These are phyloP conservation scores for Leishmania turanica DNA, from an alignment of 208 protist genomes.

Conservation along the genomic window DNA sequence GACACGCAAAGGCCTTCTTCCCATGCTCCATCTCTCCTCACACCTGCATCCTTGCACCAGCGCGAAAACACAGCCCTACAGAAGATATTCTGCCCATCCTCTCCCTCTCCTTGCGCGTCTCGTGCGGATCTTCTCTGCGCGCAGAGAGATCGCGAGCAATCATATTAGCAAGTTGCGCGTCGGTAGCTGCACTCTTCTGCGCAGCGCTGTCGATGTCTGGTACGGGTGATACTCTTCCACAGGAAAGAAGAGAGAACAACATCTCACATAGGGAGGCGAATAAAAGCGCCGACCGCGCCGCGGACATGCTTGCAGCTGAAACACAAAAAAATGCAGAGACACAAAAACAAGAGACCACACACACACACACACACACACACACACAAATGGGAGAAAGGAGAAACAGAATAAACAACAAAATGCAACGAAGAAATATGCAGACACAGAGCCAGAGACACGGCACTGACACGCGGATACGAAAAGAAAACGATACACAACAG, in stretches of 20 bases:
- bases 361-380: too few species aligned
- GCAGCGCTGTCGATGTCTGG: background rate
- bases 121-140: background rate
- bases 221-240: background rate
- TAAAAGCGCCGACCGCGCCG: too few species aligned
- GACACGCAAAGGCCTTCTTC: background rate
- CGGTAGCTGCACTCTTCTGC: background rate
- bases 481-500: too few species aligned
- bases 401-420: background rate
- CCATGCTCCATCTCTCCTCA: background rate
- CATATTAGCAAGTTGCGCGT: background rate
- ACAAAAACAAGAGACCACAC: too few species aligned
- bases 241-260: background rate
- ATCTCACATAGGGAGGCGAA: background rate
- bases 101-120: background rate
- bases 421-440: background rate
- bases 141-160: background rate
- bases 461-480: too few species aligned
- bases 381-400: background rate
- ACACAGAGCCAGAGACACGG: too few species aligned
- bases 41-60: background rate
- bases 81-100: background rate
- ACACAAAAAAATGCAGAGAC: background rate
- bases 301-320: background rate
- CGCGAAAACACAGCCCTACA: background rate